phyloP scores from a whole-genome alignment of 495 filamentous ascomycete species.

The Aspergillus funiculosus region DNA sequence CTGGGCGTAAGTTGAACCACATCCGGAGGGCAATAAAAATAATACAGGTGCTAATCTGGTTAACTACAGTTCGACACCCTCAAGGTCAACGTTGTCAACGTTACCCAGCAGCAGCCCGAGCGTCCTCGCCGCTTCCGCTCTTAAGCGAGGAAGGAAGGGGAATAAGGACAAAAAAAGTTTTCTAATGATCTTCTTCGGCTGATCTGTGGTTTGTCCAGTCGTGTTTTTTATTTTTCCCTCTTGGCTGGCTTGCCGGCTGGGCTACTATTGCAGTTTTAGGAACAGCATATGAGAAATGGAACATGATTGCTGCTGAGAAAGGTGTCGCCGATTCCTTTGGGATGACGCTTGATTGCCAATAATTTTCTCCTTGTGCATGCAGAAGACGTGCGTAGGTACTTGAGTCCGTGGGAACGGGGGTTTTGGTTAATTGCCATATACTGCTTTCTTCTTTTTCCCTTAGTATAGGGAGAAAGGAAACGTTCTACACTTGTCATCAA shows the following conservation, averaged over 20 bases:
- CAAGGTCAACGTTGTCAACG: conserved; percentile 86
- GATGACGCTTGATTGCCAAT: conserved; percentile 94
- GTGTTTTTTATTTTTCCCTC: conserved; percentile 9
- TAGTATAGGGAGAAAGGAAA: too few species aligned
- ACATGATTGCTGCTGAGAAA: conserved; percentile 55
- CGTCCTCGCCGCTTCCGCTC: conserved; percentile 59
- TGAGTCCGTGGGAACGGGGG: neutral
- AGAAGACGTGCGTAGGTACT: conserved; percentile 16
- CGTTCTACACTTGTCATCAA: too few species aligned
- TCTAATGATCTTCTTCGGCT: conserved; percentile 30
- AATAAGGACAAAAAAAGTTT: conserved; percentile 21
- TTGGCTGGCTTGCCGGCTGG: conserved; percentile 19
- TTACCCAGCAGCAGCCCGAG: conserved; percentile 85
- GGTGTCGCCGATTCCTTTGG: conserved; percentile 84
- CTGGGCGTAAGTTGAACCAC: conserved; percentile 86
- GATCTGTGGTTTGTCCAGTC: conserved; percentile 30
- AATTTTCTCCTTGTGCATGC: conserved; percentile 35
- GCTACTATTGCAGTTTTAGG: conserved; percentile 31
- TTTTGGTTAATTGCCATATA: neutral
- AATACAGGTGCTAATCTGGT: neutral
- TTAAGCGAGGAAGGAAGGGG: too few species aligned
- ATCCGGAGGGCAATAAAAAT: neutral
- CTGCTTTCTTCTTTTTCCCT: neutral
- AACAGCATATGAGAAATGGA: conserved; percentile 49
- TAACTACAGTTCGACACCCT: conserved; percentile 83